These are phyloP conservation scores for Apiotrichum siamense DNA, from an alignment of 1,284 basidiomycete species.

Conservation along the genomic window DNA sequence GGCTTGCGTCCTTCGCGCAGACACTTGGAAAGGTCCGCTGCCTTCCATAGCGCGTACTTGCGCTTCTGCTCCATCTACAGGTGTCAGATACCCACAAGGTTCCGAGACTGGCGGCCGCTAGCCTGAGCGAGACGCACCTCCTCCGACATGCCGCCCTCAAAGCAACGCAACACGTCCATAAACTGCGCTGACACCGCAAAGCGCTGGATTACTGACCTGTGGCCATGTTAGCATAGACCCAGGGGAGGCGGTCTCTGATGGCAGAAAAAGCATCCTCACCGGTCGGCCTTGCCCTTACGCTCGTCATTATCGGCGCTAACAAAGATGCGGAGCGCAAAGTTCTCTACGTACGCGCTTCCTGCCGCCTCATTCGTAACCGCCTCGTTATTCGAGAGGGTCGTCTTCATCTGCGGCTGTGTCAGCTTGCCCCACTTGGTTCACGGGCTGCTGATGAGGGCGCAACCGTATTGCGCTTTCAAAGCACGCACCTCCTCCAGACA, in stretches of 20 bases:
- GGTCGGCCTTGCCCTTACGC: slow-evolving; percentile 64
- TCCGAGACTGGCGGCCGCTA: no score
- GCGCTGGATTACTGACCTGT: slow-evolving; percentile 41
- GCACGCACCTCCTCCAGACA: slow-evolving; percentile 61
- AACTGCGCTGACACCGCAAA: slow-evolving; percentile 48
- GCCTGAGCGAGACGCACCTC: no score
- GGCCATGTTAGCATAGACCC: neutral
- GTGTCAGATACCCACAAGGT: neutral
- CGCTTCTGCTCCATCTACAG: slow-evolving; percentile 47
- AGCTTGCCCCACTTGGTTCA: slow-evolving; percentile 1
- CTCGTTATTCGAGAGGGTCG: slow-evolving; percentile 65
- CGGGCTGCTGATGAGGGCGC: no score
- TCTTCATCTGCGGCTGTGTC: slow-evolving; percentile 59
- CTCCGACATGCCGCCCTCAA: slow-evolving; percentile 44
- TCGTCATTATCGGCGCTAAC: slow-evolving; percentile 74
- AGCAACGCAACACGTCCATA: slow-evolving; percentile 45
- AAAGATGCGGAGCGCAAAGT: slow-evolving; percentile 88
- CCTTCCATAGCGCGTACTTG: slow-evolving; percentile 48
- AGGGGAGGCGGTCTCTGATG: neutral
- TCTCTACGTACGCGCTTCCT: slow-evolving; percentile 83
- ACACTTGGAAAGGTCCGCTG: slow-evolving; percentile 44
- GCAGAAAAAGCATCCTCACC: slow-evolving; percentile 51
- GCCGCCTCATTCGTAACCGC: slow-evolving; percentile 76
- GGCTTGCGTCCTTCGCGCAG: slow-evolving; percentile 43
- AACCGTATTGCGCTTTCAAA: neutral